Evolutionary conservation across 1,139 yeast genomes (phyloP), one percentile per base, ranked within the genome.

Genomic region (Yamadazyma trypodendri): DNA sequence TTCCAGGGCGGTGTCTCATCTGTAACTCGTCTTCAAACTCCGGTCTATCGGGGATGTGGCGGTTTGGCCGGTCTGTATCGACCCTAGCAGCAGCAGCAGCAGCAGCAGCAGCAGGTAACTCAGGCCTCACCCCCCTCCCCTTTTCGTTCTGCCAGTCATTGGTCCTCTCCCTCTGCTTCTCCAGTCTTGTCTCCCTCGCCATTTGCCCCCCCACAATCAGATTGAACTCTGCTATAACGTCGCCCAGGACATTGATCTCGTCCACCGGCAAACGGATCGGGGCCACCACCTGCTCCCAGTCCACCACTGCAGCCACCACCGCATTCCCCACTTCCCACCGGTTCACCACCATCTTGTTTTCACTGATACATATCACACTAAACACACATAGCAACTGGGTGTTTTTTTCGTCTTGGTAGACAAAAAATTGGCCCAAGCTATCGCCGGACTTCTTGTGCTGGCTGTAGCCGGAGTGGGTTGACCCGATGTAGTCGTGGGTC

Each of bases 1-100:
- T 13, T 33, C 28, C 15, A n/a, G 32, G 17, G 28, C 27, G 14
- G 46, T 27, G 6, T 34, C 45, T 48, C 37, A 74, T 58, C 46
- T 75, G 75, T 45, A 73, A 72, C 49, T 78, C 83, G 51, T 77
- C 82, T 30, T 78, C 83, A 52, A 78, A 78, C 15, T 69, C 75
- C 1, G 83, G 83, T 57, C 72, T 72, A 44, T 70, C 77, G 24
- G 48, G 43, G 13, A 44, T 34, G 6, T 20, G 29, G 12, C 29
- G 29, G 3, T 5, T 31, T n/a, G 27, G 31, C 14, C 29, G 30
- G 5, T 32, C 32, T 6, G 48, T 36, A 24, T 34, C 35, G n/a
- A 45, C 50, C 2, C 10, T 12, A 24, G 15, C 21, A 18, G 46
- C 34, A 32, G 44, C 50, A 28, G 15, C 28, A 24, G 43, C 35